phyloP scores from a whole-genome alignment of 441 rosid species.

The Corymbia citriodora region DNA sequence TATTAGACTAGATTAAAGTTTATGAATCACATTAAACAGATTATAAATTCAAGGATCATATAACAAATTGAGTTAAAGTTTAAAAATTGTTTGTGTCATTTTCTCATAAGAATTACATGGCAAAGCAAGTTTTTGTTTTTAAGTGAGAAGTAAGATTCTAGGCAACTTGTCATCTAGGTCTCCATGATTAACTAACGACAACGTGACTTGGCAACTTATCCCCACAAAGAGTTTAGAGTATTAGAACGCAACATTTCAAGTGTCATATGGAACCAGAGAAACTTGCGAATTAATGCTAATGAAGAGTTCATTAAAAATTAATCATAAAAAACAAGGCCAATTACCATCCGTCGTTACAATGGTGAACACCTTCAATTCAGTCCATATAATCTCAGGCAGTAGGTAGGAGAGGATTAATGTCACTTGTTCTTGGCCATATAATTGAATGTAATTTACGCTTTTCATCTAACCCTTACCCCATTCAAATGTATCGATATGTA shows the following conservation, averaged over 20 bases:
- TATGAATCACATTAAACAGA: too few species aligned
- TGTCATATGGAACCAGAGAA: background rate
- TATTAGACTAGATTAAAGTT: too few species aligned
- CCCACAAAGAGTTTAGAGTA: background rate
- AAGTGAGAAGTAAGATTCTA: too few species aligned
- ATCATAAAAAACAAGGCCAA: background rate
- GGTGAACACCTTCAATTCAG: background rate
- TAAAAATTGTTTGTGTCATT: too few species aligned
- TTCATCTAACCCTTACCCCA: background rate
- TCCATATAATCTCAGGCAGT: background rate
- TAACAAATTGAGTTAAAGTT: too few species aligned
- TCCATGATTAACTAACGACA: too few species aligned
- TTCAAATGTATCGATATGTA: accelerated
- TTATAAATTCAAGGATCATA: too few species aligned
- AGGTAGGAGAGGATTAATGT: background rate
- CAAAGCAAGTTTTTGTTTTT: too few species aligned
- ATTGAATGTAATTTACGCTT: background rate
- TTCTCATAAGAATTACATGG: too few species aligned
- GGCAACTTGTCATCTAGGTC: too few species aligned
- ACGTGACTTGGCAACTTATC: background rate
- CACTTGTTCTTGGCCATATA: background rate
- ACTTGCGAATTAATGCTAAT: background rate
- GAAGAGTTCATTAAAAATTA: background rate
- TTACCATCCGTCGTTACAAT: background rate
- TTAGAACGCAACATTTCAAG: background rate